phyloP scores from a whole-genome alignment of 129 eudicot genomes.

The Arctium lappa region DNA sequence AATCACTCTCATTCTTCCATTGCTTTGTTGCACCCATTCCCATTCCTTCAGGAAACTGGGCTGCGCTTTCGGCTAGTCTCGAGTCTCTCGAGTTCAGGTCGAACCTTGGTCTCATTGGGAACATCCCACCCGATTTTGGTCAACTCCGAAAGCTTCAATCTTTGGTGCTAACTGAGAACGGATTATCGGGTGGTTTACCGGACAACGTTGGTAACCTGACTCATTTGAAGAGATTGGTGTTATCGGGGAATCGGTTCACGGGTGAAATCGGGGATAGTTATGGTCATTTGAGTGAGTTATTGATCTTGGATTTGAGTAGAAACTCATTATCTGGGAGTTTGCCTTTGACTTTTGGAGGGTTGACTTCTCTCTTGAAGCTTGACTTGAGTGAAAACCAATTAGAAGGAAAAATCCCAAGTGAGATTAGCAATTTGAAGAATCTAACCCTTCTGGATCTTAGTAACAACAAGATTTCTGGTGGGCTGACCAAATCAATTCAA shows the following conservation, averaged over 20 bases:
- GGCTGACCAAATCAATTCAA: slow-evolving; percentile 46
- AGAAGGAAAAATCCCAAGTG: slow-evolving; percentile 48
- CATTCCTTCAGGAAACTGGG: slow-evolving; percentile 51
- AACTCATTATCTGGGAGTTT: slow-evolving; percentile 52
- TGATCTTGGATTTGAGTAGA: slow-evolving; percentile 65
- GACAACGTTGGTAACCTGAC: slow-evolving; percentile 40
- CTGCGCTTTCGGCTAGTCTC: slow-evolving; percentile 30
- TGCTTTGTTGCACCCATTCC: slow-evolving; percentile 46
- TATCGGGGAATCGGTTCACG: slow-evolving; percentile 41
- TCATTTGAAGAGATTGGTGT: slow-evolving; percentile 44
- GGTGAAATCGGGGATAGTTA: slow-evolving; percentile 43
- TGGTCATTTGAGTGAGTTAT: slow-evolving; percentile 43
- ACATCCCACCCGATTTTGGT: slow-evolving; percentile 46
- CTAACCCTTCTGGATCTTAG: slow-evolving; percentile 70
- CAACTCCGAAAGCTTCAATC: slow-evolving; percentile 57
- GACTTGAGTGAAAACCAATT: slow-evolving; percentile 59
- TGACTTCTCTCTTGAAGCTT: slow-evolving; percentile 67
- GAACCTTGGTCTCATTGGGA: slow-evolving; percentile 54
- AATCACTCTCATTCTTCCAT: slow-evolving; percentile 56
- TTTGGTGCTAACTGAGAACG: slow-evolving; percentile 53
- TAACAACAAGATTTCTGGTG: slow-evolving; percentile 60
- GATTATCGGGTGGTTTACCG: slow-evolving; percentile 49
- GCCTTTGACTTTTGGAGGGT: slow-evolving; percentile 44
- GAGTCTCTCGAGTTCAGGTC: slow-evolving; percentile 64
- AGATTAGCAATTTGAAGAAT: slow-evolving; percentile 45